Percentiles rank a stretch among this genome's conserved stretches.
phyloP scores from a whole-genome alignment of 495 filamentous ascomycete genomes.

The Thermochaetoides thermophila region DNA sequence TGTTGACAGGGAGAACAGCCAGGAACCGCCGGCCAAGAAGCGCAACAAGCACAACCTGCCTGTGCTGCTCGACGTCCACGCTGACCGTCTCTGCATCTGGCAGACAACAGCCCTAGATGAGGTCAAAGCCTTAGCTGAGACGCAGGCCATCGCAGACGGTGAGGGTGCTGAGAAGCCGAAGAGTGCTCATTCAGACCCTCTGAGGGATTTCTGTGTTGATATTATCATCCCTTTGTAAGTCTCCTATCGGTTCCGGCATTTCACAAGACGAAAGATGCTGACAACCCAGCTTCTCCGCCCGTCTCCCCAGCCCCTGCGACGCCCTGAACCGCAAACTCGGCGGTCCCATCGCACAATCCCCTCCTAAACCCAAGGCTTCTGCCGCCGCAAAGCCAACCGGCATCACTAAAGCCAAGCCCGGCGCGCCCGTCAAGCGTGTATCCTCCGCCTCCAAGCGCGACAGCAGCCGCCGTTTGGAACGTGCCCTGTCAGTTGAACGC shows the following conservation, averaged over 20 bases:
- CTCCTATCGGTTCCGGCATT: too few relatives aligned
- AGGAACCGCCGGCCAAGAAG: slow-evolving; percentile 20
- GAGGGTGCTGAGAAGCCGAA: slow-evolving; percentile 16
- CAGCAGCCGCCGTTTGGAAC: slow-evolving; percentile 46
- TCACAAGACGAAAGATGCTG: too few relatives aligned
- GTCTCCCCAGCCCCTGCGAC: slow-evolving; percentile 67
- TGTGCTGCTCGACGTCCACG: slow-evolving; percentile 62
- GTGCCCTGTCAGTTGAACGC: slow-evolving; percentile 57
- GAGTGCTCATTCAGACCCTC: slow-evolving; percentile 22
- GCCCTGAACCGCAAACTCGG: slow-evolving; percentile 77
- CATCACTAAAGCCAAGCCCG: slow-evolving; percentile 30
- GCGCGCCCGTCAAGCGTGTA: slow-evolving; percentile 38
- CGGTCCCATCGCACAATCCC: slow-evolving; percentile 51
- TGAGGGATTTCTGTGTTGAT: slow-evolving; percentile 71
- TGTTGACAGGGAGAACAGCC: slow-evolving; percentile 11
- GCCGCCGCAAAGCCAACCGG: slow-evolving; percentile 25
- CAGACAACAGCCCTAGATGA: slow-evolving; percentile 58
- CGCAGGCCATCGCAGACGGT: slow-evolving; percentile 17
- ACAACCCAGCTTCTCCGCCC: slow-evolving; percentile 48
- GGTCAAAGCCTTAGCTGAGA: slow-evolving; percentile 37
- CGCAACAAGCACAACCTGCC: slow-evolving; percentile 28
- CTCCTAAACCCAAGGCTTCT: slow-evolving; percentile 38
- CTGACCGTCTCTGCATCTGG: slow-evolving; percentile 93
- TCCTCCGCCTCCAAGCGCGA: slow-evolving; percentile 34
- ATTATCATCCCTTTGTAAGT: slow-evolving; percentile 83